Base-by-base conservation (phyloP, 2,329 filamentous ascomycete species). In the Aureobasidium zeae region DNA sequence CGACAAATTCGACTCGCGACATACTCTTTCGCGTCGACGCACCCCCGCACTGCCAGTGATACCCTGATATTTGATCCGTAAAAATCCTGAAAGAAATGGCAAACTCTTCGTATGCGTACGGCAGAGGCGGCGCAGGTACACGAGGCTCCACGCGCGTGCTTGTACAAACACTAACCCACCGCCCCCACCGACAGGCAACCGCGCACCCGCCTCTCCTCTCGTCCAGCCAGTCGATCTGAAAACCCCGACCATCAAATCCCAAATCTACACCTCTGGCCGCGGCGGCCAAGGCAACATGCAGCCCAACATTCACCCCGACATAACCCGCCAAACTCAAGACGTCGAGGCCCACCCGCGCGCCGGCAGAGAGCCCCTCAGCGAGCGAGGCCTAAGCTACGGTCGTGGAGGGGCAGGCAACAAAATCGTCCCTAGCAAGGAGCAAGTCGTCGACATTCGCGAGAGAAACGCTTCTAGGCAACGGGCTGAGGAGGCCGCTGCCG, bases 261-360 rank as follows among this genome's bases (percentile, higher is more conserved):
- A 83, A n/a, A 71, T 85, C 52, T 87, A 89, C 58, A 94, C 88
- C 15, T 95, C 88, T 3, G 88, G 88, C 45, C 83, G 88, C 39
- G 88, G 88, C 45, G 88, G 88, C 49, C 80, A 76, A 4, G 87
- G 87, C 48, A 94, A 94, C 69, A 94, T 94, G 82, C 79, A 83
- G 35, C 80, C 81, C 58, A 77, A 77, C 50, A 81, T 91, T 54
- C 77, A 81, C 3, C 73, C 77, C 7, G 71, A 74, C 49, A 58
- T 85, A 59, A 86, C 88, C 25, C 81, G 88, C 50, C 72, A 77
- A 44, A 79, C 79, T 30, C 89, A 96, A 63, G 88, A 95, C 56
- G 85, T 95, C 48, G 77, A 81, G 48, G 76, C 77, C 5, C 53
- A 55, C 8, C 52, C 51, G 2, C 53, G 55, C 47, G 58, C 51